phyloP scores from a whole-genome alignment of 2,329 filamentous ascomycete genomes.

The Colletotrichum melonis region DNA sequence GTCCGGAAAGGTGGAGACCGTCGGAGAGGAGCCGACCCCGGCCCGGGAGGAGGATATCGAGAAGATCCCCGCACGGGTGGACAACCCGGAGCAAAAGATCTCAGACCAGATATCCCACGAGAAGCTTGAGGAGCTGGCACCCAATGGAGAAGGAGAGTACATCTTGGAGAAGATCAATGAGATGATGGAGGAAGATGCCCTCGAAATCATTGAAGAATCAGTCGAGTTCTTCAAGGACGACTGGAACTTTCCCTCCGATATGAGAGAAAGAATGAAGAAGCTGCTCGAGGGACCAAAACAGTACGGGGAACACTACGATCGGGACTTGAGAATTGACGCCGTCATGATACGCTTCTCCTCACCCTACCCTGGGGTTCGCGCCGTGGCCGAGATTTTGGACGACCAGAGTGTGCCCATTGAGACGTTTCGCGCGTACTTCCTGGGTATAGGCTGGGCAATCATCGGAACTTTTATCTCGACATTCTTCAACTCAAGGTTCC shows the following conservation, averaged over 20 bases:
- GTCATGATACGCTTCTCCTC: constrained; percentile 53
- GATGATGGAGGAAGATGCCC: constrained; percentile 55
- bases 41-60: constrained; percentile 21
- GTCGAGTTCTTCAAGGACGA: constrained; percentile 54
- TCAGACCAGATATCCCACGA: constrained; percentile 52
- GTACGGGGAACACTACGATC: constrained; percentile 54
- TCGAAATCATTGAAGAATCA: constrained; percentile 51
- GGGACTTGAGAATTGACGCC: constrained; percentile 54
- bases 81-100: constrained; percentile 22
- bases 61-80: constrained; percentile 22
- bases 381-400: constrained; percentile 51
- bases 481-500: constrained; percentile 54
- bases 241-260: constrained; percentile 57
- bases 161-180: constrained; percentile 54
- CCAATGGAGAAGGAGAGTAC: constrained; percentile 55
- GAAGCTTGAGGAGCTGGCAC: constrained; percentile 53
- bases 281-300: constrained; percentile 50
- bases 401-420: constrained; percentile 50
- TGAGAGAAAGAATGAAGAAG: constrained; percentile 53
- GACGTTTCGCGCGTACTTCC: constrained; percentile 54
- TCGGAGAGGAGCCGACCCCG: constrained; percentile 10
- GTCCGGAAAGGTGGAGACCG: constrained; percentile 31
- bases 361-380: constrained; percentile 55
- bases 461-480: constrained; percentile 53
- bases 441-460: constrained; percentile 52